Percentiles rank a stretch among this genome's conserved stretches.
phyloP scores from a whole-genome alignment of 306 rosid species.

The Rubus idaeus region DNA sequence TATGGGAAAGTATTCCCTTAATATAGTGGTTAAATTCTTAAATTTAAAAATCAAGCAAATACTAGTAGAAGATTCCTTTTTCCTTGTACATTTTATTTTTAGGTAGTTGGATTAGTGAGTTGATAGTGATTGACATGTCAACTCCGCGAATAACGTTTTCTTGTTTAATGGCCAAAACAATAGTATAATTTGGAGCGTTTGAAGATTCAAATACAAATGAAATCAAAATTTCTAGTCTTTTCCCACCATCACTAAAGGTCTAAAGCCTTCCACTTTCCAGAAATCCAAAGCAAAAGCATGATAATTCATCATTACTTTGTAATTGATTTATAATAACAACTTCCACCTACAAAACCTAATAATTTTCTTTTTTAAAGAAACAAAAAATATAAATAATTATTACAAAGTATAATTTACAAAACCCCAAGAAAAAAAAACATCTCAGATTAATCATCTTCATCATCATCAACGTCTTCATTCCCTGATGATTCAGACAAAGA shows the following conservation, averaged over 20 bases:
- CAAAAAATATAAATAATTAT: background rate
- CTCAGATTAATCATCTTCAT: conserved; percentile 19
- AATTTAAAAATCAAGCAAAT: background rate
- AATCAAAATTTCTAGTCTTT: background rate
- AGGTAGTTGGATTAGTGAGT: background rate
- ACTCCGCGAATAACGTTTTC: background rate
- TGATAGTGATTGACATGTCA: conserved; percentile 11
- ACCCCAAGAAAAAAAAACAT: background rate
- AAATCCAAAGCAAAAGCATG: conserved; percentile 9
- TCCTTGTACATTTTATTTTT: background rate
- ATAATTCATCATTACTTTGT: conserved; percentile 7
- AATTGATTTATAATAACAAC: background rate
- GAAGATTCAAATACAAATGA: conserved; percentile 20
- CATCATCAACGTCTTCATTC: conserved; percentile 15
- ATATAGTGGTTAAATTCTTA: background rate
- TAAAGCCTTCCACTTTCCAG: background rate
- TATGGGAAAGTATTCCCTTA: too few relatives aligned
- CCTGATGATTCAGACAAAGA: conserved; percentile 33
- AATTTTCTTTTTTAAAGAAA: background rate
- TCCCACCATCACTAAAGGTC: background rate
- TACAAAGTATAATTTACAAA: conserved; percentile 26
- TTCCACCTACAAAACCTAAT: conserved; percentile 13
- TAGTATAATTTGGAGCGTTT: background rate
- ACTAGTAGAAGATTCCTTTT: background rate
- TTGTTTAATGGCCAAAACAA: background rate